Evolutionary conservation across 139 green algal genomes (phyloP).

Genomic region (Volvox reticuliferus): DNA sequence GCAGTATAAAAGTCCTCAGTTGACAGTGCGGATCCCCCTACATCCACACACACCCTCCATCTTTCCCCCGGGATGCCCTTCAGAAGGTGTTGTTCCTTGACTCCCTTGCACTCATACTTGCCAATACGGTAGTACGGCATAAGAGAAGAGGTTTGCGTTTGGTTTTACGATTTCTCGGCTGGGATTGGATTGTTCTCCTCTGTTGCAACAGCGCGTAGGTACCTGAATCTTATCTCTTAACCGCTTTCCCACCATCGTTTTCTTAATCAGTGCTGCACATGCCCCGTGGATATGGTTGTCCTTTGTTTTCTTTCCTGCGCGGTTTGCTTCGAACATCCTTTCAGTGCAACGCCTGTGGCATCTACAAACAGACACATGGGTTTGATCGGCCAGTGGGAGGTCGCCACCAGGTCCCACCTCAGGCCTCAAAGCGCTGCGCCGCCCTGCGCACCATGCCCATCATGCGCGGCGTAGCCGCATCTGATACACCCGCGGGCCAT

Average conservation of each 20-base stretch:
- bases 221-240: not conserved
- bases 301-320: not conserved
- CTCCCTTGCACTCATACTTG: no score
- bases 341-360: constrained; percentile 59
- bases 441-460: not conserved
- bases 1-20: not conserved
- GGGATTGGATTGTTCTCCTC: no score
- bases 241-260: not conserved
- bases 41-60: not conserved
- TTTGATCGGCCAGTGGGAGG: constrained; percentile 46
- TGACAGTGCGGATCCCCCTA: not conserved
- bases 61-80: not conserved
- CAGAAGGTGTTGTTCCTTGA: not conserved
- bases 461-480: not conserved
- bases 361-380: constrained; percentile 70
- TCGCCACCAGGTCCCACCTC: not conserved
- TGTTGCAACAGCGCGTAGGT: no score
- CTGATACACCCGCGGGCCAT: not conserved
- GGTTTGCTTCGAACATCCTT: not conserved
- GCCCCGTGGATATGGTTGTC: no score
- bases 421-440: not conserved
- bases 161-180: no score
- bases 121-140: no score
- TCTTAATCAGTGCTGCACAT: no score
- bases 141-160: no score